Base-by-base conservation (phyloP, 176 grass and related monocot genomes). In the Puya raimondii region DNA sequence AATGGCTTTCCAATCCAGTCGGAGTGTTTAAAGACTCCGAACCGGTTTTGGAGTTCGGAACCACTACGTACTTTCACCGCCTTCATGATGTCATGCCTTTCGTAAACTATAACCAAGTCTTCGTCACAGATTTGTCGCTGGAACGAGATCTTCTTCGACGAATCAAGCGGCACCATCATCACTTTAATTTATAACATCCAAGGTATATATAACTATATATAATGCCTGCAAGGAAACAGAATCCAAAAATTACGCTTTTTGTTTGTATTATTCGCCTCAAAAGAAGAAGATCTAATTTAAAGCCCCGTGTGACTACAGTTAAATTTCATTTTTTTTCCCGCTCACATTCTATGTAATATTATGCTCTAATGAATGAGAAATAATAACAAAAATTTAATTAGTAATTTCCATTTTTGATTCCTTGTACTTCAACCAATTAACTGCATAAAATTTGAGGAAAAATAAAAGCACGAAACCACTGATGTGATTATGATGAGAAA, bases 41-140 rank as follows among this genome's bases (percentile, higher is more conserved):
- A 97, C 0, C 86, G 77, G 68, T 97, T 97, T 76, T 97, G 89
- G 65, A 97, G 78, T 1, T 78, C 82, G 14, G 74, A 78, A 12
- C 71, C 86, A 9, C 78, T 53, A 17, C 80, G 67, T 14, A 97
- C 79, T 9, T 78, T 83, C 4, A 92, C 70, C 9, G 89, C 61
- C 65, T 87, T 87, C 86, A 97, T 90, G 64, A 67, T 58, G 64
- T 89, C 86, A 70, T 89, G 81, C 42, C 81, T 76, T 64, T 92
- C 89, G 76, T 92, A 92, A 10, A 97, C 93, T 51, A 97, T 91
- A 16, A 97, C 84, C 14, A 83, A 86, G 80, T 92, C 93, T 26
- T 84, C 89, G 16, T 83, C 86, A 6, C 86, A 51, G 50, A 97
- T 97, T 12, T 21, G 50, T 2, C 84, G 86, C 49, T 81, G 82